Evolutionary conservation across 305 asterid genomes (phyloP).

Genomic region (Withania somnifera): DNA sequence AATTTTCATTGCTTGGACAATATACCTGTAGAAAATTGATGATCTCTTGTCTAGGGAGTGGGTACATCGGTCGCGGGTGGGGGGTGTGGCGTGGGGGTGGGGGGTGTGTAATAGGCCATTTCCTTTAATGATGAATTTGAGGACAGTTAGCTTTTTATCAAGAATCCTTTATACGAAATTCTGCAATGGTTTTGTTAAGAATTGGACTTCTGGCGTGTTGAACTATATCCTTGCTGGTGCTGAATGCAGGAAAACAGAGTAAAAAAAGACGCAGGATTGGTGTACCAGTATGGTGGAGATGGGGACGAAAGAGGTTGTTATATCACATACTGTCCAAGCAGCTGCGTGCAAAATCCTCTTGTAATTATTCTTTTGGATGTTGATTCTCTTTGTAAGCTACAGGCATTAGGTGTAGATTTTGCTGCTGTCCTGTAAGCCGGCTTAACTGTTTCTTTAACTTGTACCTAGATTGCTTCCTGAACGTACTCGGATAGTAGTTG

Average conservation of each 20-base stretch:
- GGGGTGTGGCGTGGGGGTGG: neutral
- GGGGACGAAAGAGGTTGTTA: slow-evolving; percentile 57
- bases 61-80: neutral
- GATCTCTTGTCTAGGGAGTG: neutral
- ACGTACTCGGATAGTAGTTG: neutral
- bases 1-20: neutral
- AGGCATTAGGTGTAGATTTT: neutral
- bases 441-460: neutral
- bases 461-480: neutral
- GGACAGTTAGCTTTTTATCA: neutral
- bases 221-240: neutral
- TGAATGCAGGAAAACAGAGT: slow-evolving; percentile 39
- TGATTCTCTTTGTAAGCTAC: neutral
- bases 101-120: neutral
- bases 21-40: neutral
- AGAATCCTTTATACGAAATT: neutral
- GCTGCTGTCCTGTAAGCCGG: neutral
- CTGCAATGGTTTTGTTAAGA: neutral
- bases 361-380: slow-evolving; percentile 11
- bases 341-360: slow-evolving; percentile 17
- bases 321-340: slow-evolving; percentile 45
- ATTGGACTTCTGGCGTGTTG: slow-evolving; percentile 1
- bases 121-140: neutral
- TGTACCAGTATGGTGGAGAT: slow-evolving; percentile 75
- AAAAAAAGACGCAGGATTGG: slow-evolving; percentile 32